Evolutionary conservation across 768 basidiomycete species (phyloP).

Genomic region (Suillus alpinus): DNA sequence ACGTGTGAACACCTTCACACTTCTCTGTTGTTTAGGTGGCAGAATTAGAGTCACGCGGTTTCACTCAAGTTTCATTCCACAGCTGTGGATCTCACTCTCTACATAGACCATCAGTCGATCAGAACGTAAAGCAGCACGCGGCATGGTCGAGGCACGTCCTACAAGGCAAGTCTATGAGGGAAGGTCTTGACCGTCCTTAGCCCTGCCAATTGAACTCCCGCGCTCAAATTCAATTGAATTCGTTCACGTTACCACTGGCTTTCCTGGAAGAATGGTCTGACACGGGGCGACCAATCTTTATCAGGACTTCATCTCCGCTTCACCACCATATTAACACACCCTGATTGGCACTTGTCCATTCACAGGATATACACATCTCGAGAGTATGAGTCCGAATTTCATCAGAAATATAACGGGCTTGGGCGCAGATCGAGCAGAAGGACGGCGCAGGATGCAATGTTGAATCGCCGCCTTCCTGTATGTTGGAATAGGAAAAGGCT

Average conservation of each 20-base stretch:
- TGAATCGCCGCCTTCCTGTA: neutral
- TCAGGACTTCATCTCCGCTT: neutral
- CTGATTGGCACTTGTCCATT: neutral
- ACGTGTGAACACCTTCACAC: neutral
- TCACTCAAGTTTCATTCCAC: neutral
- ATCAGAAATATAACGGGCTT: neutral
- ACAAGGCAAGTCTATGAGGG: neutral
- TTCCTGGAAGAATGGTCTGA: neutral
- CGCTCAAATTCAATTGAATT: neutral
- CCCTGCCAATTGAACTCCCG: neutral
- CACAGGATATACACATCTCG: neutral
- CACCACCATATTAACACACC: neutral
- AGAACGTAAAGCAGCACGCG: neutral
- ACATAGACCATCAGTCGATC: neutral
- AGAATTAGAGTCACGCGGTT: neutral
- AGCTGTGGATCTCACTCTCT: neutral
- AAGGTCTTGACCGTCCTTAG: neutral
- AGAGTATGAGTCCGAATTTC: neutral
- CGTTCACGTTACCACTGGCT: neutral
- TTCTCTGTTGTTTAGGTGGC: neutral
- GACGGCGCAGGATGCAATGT: neutral
- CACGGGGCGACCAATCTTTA: neutral
- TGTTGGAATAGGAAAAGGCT: neutral
- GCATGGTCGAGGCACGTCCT: neutral
- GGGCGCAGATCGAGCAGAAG: neutral